Percentiles rank a stretch among this genome's conserved stretches.
Conservation (phyloP, 1,139 yeast species). For the Pichia sp. region DNA sequence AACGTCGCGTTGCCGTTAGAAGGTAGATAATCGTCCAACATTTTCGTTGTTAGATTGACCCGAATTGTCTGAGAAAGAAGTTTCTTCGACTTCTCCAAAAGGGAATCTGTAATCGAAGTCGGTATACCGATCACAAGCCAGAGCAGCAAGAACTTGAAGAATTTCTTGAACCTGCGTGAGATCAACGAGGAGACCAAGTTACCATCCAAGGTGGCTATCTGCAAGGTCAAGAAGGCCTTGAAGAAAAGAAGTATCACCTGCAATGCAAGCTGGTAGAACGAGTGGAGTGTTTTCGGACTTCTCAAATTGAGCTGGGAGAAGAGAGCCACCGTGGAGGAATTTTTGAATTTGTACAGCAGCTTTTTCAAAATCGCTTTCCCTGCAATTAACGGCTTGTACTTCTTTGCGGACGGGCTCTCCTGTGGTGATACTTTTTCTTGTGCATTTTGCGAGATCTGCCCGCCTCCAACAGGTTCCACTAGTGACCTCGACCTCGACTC, state of each 20-base stretch:
- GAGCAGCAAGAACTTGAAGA: slow-evolving; percentile 57
- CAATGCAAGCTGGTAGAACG: slow-evolving; percentile 44
- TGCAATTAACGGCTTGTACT: not conserved
- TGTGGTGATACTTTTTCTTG: not conserved
- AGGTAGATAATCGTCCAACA: slow-evolving; percentile 68
- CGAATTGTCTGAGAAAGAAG: slow-evolving; percentile 65
- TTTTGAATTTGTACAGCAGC: slow-evolving; percentile 7
- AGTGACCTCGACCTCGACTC: not conserved
- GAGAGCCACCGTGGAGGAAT: slow-evolving; percentile 21
- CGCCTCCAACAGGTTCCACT: not conserved
- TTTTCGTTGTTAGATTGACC: slow-evolving; percentile 56
- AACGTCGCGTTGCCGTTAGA: slow-evolving; percentile 40
- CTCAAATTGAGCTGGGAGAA: slow-evolving; percentile 20
- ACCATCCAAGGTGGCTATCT: slow-evolving; percentile 87
- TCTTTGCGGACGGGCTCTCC: not conserved
- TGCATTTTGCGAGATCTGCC: not conserved
- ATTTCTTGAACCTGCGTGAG: slow-evolving; percentile 60
- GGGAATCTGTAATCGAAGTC: slow-evolving; percentile 74
- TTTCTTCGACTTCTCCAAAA: slow-evolving; percentile 67
- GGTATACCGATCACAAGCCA: slow-evolving; percentile 91
- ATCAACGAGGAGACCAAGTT: slow-evolving; percentile 78
- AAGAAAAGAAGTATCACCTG: slow-evolving; percentile 46
- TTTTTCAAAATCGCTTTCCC: not conserved
- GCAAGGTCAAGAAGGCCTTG: slow-evolving; percentile 72
- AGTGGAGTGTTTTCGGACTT: slow-evolving; percentile 17